Evolutionary conservation across 2,329 filamentous ascomycete genomes (phyloP).

Genomic region (Trichoderma sp.): DNA sequence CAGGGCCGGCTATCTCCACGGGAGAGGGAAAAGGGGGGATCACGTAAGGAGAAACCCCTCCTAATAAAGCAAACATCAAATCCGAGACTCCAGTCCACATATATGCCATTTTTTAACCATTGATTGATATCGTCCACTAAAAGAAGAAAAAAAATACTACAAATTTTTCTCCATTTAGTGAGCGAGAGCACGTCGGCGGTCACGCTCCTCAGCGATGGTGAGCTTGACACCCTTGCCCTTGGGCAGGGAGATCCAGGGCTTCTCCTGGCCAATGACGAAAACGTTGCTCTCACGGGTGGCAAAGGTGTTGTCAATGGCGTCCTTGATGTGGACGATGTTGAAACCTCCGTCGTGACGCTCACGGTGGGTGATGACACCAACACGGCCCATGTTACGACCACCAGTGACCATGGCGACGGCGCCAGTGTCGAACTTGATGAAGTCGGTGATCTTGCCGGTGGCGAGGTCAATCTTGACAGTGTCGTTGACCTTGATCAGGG

Average conservation of each 20-base stretch:
- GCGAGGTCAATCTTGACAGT: conserved; percentile 98
- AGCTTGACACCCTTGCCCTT: conserved; percentile 99
- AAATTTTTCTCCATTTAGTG: conserved; percentile 43
- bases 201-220: conserved; percentile 97
- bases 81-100: conserved; percentile 45
- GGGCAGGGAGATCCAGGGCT: conserved; percentile 98
- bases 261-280: conserved; percentile 97
- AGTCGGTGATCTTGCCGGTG: conserved; percentile 97
- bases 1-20: conserved; percentile 39
- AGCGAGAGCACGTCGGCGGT: conserved; percentile 73
- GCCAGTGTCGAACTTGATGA: conserved; percentile 98
- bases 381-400: conserved; percentile 99
- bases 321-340: conserved; percentile 99
- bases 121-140: conserved; percentile 24
- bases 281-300: conserved; percentile 99
- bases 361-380: conserved; percentile 99
- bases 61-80: conserved; percentile 40
- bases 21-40: conserved; percentile 29
- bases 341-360: conserved; percentile 99
- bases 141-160: not conserved
- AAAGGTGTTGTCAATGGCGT: conserved; percentile 99
- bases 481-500: conserved; percentile 99
- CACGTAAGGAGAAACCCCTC: not conserved
- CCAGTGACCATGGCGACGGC: conserved; percentile 98
- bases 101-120: conserved; percentile 32